Base-by-base conservation (phyloP, 1,284 basidiomycete genomes). In the Heterobasidion parviporum region DNA sequence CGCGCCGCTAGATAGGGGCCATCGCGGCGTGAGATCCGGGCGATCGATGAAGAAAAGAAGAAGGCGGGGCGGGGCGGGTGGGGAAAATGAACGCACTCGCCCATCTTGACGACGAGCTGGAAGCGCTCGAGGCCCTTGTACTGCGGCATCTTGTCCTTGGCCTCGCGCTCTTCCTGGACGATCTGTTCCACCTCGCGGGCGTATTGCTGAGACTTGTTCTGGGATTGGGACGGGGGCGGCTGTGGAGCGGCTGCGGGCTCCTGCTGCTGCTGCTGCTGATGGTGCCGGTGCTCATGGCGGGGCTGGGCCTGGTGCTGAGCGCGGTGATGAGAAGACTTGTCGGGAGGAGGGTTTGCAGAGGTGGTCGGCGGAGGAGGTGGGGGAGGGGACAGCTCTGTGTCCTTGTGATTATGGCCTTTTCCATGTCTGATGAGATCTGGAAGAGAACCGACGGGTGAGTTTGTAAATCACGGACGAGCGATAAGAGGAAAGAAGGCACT, bases 51-150 rank as follows among this genome's bases (percentile, higher is more conserved):
- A 35, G 52, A 60, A 56, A 57, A 61, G 56, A 54, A 55, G 46
- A 56, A 46, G 58, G 57, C 59, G 55, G 53, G 6, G 33, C 54
- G 38, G 46, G 41, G 55, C 57, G 52, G 36, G 46, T 45, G 53
- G 53, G 15, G 57, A 35, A n/a, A 26, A 43, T 10, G 43, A 47
- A 74, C 91, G 72, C 61, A 94, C 91, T 97, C 94, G 77, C 94
- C 94, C 94, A 96, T 97, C 80, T 96, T 96, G 61, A 91, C 86
- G 16, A 93, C 61, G 18, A 97, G 79, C 59, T 78, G 80, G 72
- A 83, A 96, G 58, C 83, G 83, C 70, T 96, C 94, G 52, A 96
- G 80, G 18, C 92, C 93, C 66, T 84, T 85, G 72, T 94, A 91
- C 1, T 70, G 67, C 8, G 94, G 94, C 85, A 96, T 83, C 71